These are phyloP conservation scores for Saxophila tyrrhenica DNA, from an alignment of 495 filamentous ascomycete species.

Conservation along the genomic window DNA sequence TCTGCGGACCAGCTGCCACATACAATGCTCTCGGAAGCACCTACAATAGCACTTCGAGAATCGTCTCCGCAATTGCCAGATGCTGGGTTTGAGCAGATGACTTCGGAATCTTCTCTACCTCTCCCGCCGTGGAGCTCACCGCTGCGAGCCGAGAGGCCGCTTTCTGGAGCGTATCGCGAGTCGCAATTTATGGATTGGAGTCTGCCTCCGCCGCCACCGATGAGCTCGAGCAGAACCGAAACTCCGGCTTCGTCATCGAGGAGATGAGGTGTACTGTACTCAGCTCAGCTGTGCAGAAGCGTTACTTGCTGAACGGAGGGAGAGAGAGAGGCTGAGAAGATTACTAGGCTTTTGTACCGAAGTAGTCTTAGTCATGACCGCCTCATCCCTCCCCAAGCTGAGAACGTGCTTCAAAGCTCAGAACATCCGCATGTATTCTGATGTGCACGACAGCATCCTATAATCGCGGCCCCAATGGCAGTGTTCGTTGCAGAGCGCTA, in stretches of 20 bases:
- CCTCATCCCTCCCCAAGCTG: neutral
- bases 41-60: neutral
- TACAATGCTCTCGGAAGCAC: neutral
- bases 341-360: neutral
- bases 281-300: neutral
- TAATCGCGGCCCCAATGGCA: no score
- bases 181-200: neutral
- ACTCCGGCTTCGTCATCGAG: neutral
- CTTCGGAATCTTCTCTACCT: slow-evolving; percentile 1
- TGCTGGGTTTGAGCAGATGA: neutral
- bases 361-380: neutral
- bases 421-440: neutral
- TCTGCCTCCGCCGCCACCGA: neutral
- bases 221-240: neutral
- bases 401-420: no score
- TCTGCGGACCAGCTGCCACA: neutral
- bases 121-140: slow-evolving; percentile 13
- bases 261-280: neutral
- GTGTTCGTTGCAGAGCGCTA: no score
- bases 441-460: neutral
- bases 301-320: no score
- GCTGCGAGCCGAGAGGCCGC: neutral
- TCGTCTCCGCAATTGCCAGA: neutral
- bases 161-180: neutral
- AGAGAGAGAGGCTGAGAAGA: no score